phyloP scores from a whole-genome alignment of 768 basidiomycete genomes.

The Lactarius hengduanensis region DNA sequence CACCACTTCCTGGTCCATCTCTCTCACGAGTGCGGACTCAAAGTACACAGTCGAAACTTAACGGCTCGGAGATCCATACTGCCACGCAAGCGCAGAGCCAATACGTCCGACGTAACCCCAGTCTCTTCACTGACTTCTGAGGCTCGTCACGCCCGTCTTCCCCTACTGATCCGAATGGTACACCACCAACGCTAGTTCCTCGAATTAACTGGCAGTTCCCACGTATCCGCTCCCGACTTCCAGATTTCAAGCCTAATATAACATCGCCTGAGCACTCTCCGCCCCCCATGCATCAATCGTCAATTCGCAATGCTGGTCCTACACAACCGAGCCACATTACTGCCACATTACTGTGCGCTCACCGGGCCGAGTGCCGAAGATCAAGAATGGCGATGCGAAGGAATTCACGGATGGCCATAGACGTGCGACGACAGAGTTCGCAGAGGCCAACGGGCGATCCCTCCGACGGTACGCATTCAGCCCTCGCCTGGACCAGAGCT shows the following conservation, averaged over 20 bases:
- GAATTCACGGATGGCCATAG: slow-evolving; percentile 33
- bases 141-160: slow-evolving; percentile 18
- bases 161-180: slow-evolving; percentile 13
- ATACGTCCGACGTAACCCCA: slow-evolving; percentile 27
- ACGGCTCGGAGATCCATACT: slow-evolving; percentile 28
- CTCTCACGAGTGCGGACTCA: slow-evolving; percentile 2
- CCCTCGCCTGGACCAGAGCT: slow-evolving; percentile 10
- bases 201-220: slow-evolving; percentile 44
- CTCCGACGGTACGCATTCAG: slow-evolving; percentile 28
- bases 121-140: slow-evolving; percentile 27
- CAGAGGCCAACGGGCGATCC: slow-evolving; percentile 32
- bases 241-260: slow-evolving; percentile 42
- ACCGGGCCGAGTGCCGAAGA: slow-evolving; percentile 37
- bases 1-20: slow-evolving; percentile 17
- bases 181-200: slow-evolving; percentile 31
- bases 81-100: slow-evolving; percentile 36
- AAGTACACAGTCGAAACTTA: slow-evolving; percentile 2
- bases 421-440: slow-evolving; percentile 34
- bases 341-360: slow-evolving; percentile 48
- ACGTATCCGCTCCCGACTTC: slow-evolving; percentile 36
- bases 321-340: slow-evolving; percentile 45
- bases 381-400: slow-evolving; percentile 22
- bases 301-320: slow-evolving; percentile 32
- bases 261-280: slow-evolving; percentile 32
- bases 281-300: slow-evolving; percentile 30